Percentiles rank a stretch among this genome's conserved stretches.
These are phyloP conservation scores for Torulaspora indica DNA, from an alignment of 805 yeast species.

Conservation along the genomic window DNA sequence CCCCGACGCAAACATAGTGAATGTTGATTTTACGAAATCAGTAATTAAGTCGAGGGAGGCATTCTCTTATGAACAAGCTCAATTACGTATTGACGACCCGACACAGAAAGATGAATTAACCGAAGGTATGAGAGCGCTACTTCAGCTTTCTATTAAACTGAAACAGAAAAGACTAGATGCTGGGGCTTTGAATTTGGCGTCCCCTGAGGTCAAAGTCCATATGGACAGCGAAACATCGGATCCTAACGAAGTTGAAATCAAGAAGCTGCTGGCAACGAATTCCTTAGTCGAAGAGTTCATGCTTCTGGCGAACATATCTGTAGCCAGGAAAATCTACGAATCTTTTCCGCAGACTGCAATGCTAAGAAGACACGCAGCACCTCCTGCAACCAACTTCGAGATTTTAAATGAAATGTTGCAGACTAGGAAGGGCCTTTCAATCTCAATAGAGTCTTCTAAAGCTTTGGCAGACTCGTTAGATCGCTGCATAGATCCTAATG, in stretches of 20 bases:
- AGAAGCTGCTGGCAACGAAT: conserved; percentile 81
- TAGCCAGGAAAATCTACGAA: conserved; percentile 86
- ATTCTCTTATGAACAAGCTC: conserved; percentile 91
- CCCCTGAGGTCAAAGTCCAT: conserved; percentile 96
- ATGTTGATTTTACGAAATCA: conserved; percentile 76
- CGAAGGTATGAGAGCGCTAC: conserved; percentile 76
- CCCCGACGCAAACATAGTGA: conserved; percentile 75
- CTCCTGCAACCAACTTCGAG: conserved; percentile 92
- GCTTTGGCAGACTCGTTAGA: conserved; percentile 93
- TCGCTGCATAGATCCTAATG: conserved; percentile 73
- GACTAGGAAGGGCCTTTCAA: conserved; percentile 66
- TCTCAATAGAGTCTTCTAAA: conserved; percentile 79
- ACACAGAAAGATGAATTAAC: conserved; percentile 78
- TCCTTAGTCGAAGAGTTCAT: conserved; percentile 97
- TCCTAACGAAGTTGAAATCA: conserved; percentile 92
- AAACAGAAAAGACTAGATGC: conserved; percentile 84
- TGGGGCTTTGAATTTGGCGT: conserved; percentile 94
- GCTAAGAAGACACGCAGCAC: conserved; percentile 97
- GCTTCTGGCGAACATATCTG: conserved; percentile 95
- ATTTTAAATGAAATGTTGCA: conserved; percentile 81
- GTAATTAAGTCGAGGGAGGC: conserved; percentile 90
- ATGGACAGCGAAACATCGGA: conserved; percentile 97
- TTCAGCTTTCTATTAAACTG: conserved; percentile 73
- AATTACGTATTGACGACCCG: conserved; percentile 77
- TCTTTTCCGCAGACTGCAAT: conserved; percentile 97